Conservation (phyloP, 176 grass and related monocot genomes). For the Rhynchospora breviuscula region DNA sequence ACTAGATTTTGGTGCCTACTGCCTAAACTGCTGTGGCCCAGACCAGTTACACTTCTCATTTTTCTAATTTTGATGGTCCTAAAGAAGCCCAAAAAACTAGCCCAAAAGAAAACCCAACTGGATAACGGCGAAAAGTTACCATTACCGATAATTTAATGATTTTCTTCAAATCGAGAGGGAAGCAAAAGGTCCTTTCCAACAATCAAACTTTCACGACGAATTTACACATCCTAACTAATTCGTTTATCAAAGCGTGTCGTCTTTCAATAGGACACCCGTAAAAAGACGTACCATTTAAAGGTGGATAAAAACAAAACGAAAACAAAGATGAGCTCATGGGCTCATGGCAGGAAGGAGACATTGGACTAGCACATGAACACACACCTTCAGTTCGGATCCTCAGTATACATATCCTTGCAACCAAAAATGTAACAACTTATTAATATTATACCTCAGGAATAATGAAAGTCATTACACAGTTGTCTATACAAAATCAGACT, state of each 20-base stretch:
- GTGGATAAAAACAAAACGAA: neutral
- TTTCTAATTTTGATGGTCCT: neutral
- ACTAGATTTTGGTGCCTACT: neutral
- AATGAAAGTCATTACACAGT: neutral
- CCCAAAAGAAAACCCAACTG: neutral
- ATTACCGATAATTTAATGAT: conserved; percentile 20
- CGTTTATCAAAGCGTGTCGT: neutral
- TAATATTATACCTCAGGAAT: neutral
- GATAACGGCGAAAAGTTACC: conserved; percentile 14
- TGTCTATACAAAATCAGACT: neutral
- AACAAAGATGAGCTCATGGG: conserved; percentile 5
- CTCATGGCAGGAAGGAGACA: conserved; percentile 19
- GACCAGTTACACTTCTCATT: neutral
- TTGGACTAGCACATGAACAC: neutral
- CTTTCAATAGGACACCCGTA: neutral
- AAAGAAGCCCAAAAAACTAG: neutral
- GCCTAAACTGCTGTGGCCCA: neutral
- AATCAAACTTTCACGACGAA: neutral
- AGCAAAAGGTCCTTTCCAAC: neutral
- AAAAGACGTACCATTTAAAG: neutral
- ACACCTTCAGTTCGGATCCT: neutral
- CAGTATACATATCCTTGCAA: neutral
- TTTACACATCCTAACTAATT: neutral
- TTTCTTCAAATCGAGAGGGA: neutral
- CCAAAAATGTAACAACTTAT: neutral